Evolutionary conservation across 2,329 filamentous ascomycete species (phyloP), one percentile per base, ranked within the genome.

Genomic region (Pseudocercospora fuligena): DNA sequence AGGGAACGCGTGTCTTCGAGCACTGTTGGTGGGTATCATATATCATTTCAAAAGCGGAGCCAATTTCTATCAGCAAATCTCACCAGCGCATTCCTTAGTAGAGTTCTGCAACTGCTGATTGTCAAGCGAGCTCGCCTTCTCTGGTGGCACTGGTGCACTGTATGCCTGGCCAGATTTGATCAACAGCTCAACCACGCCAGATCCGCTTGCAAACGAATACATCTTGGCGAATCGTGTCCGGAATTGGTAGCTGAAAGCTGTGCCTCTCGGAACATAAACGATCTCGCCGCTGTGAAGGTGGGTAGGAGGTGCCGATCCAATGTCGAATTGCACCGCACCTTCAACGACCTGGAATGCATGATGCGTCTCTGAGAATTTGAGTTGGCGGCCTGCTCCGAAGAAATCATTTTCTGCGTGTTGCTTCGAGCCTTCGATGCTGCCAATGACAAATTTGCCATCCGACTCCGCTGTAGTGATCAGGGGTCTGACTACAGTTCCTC

Each of bases 301-400:
- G 1, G 70, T 74, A 66, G 79, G 78, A 4, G 68, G 65, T 5
- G 74, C 73, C 0, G 73, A 80, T 64, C 78, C 76, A 29, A 86
- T 63, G 40, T 72, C 76, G 4, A 87, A 79, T 16, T 74, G 76
- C 4, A 86, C 70, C 0, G 78, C 68, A 0, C 85, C 85, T 65
- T 86, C 84, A 49, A 80, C 75, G 0, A 86, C 79, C 62, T 78
- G 81, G 56, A 88, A 78, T 61, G 84, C 86, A 72, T 88, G 86
- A 68, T 87, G 85, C 1, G 84, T 83, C 0, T 73, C 74, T 0
- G 74, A 61, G 67, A 87, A 88, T 0, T 76, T 79, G 31, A 86
- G 64, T 64, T 74, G 80, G 25, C 74, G 73, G 0, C 43, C 62
- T 25, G 57, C 47, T 9, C 54, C 65, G 60, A 84, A 78, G 0